Evolutionary conservation across 192 early-diverging fungal species (phyloP).

Genomic region (Coemansia guatemalensis): DNA sequence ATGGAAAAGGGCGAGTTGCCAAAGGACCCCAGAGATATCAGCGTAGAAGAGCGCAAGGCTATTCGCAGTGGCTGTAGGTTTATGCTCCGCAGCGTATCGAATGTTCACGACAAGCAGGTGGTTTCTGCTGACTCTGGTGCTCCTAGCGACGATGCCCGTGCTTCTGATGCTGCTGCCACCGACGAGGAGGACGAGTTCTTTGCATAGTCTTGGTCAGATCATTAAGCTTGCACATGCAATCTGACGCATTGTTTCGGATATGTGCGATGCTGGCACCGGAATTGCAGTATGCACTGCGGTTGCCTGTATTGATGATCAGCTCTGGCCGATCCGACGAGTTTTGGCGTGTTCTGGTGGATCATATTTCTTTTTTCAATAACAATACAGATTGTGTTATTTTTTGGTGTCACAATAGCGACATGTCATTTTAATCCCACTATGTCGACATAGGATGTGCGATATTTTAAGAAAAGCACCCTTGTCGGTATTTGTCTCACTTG

Average conservation of each 20-base stretch:
- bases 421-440: too few species aligned
- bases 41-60: constrained; percentile 30
- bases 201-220: constrained; percentile 13
- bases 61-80: constrained; percentile 27
- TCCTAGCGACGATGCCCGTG: not conserved
- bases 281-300: not conserved
- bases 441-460: too few species aligned
- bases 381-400: too few species aligned
- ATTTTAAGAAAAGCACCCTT: too few species aligned
- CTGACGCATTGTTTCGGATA: not conserved
- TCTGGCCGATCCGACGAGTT: not conserved
- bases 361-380: too few species aligned
- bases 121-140: not conserved
- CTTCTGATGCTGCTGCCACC: not conserved
- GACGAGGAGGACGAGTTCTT: constrained; percentile 42
- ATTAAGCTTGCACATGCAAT: not conserved
- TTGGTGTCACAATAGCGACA: too few species aligned
- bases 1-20: constrained; percentile 35
- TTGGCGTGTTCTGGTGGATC: too few species aligned
- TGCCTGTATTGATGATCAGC: not conserved
- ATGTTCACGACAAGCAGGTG: constrained; percentile 16
- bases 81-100: constrained; percentile 32
- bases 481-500: too few species aligned
- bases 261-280: not conserved
- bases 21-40: constrained; percentile 25